Evolutionary conservation across 2,329 filamentous ascomycete species (phyloP), one percentile per base, ranked within the genome.

Genomic region (Fusarium burgessii): DNA sequence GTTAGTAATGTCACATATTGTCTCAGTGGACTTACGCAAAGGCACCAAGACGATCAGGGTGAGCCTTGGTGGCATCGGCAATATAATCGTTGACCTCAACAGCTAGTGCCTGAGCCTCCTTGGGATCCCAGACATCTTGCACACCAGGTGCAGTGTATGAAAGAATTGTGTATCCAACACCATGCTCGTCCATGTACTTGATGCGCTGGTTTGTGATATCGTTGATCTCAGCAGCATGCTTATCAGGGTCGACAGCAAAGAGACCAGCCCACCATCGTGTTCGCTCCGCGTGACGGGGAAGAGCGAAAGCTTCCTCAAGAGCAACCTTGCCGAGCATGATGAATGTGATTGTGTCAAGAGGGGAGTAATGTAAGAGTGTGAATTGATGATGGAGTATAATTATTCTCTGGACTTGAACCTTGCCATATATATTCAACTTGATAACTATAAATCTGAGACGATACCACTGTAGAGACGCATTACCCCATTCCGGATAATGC

Each of bases 271-370:
- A 90, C 87, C 88, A 90, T 72, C 82, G 81, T 8, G 87, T 88
- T 77, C 86, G 86, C 68, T 90, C 87, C 47, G 85, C 82, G 67
- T 90, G 84, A 36, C 88, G 84, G 46, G 89, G 88, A 10, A 90
- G 82, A 66, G 85, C 86, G 68, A 90, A 90, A 17, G 88, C 88
- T 79, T 91, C 89, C 77, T 91, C 89, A 25, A 91, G 82, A 15
- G 86, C 86, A 62, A 91, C 84, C 69, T 91, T 91, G 65, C 89
- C 89, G 15, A 85, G 79, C 87, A 90, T 90, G 27, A 7, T 77
- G 62, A 46, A 35, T 46, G 13, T 36, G 9, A 9, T 49, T 13
- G 6, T 46, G 25, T 20, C 14, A 42, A 18, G 4, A 29, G 6
- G 18, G 23, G 38, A 7, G 29, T 29, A n/a, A n/a, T 14, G 11